These are phyloP conservation scores for Neurospora cerealis DNA, from an alignment of 495 filamentous ascomycete species.

Conservation along the genomic window DNA sequence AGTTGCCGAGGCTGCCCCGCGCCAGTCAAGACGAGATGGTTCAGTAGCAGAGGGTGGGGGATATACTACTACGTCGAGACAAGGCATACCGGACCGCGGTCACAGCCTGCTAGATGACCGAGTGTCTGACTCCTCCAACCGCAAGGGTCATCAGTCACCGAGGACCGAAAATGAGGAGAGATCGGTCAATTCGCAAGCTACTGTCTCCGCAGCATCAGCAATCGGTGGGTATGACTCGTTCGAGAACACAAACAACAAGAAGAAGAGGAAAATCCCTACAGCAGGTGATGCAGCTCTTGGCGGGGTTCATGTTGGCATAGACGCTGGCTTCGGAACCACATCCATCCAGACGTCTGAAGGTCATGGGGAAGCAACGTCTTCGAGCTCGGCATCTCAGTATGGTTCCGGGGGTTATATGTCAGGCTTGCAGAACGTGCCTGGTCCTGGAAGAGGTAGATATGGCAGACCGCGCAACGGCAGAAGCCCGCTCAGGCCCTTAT, in stretches of 20 bases:
- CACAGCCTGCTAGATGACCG: neutral
- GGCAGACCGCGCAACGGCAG: slow-evolving; percentile 55
- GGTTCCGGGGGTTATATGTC: slow-evolving; percentile 24
- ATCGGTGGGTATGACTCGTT: slow-evolving; percentile 93
- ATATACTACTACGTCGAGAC: slow-evolving; percentile 10
- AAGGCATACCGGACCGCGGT: slow-evolving; percentile 11
- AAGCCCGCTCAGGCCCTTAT: slow-evolving; percentile 50
- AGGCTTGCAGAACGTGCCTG: slow-evolving; percentile 59
- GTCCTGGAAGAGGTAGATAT: slow-evolving; percentile 70
- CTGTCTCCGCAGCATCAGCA: slow-evolving; percentile 42
- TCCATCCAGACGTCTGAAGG: slow-evolving; percentile 20
- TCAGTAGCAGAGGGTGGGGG: slow-evolving; percentile 29
- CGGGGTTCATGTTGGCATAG: slow-evolving; percentile 43
- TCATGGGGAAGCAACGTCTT: slow-evolving; percentile 26
- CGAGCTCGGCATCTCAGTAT: slow-evolving; percentile 23
- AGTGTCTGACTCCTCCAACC: slow-evolving; percentile 15
- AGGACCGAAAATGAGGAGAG: slow-evolving; percentile 22
- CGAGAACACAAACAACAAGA: slow-evolving; percentile 99
- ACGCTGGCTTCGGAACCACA: slow-evolving; percentile 25
- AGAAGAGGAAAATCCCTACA: slow-evolving; percentile 95
- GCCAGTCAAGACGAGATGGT: slow-evolving; percentile 18
- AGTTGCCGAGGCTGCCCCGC: slow-evolving; percentile 17
- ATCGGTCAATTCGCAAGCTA: slow-evolving; percentile 33
- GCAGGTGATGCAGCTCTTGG: slow-evolving; percentile 51
- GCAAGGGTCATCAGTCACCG: slow-evolving; percentile 14